Percentiles rank a stretch among this genome's conserved stretches.
Conservation (phyloP, 2,329 filamentous ascomycete species). For the Colletotrichum chrysophilum region DNA sequence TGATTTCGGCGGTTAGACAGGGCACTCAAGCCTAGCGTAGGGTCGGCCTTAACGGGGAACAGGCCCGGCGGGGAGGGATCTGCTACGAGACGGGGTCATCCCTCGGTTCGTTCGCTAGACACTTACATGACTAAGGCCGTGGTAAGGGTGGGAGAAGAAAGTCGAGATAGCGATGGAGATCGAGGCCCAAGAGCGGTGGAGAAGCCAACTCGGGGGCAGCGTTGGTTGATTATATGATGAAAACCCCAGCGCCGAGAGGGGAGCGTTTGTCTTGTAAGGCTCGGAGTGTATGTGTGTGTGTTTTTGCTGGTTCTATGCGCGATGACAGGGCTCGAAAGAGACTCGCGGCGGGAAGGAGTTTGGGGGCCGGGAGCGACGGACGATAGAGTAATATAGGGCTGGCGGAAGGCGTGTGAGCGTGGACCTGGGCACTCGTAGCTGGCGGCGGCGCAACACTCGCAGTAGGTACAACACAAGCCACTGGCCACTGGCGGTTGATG, state of each 20-base stretch:
- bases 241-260: not conserved
- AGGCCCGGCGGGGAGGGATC: slow-evolving; percentile 1
- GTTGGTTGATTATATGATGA: not conserved
- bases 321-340: not conserved
- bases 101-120: not conserved
- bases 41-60: slow-evolving; percentile 3
- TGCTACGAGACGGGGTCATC: slow-evolving; percentile 3
- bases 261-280: not conserved
- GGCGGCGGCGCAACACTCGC: not conserved
- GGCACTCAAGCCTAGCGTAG: slow-evolving; percentile 3
- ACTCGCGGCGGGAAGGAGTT: slow-evolving; percentile 6
- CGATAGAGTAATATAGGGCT: slow-evolving; percentile 20
- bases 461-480: not conserved
- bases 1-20: slow-evolving; percentile 18
- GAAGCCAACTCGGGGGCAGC: not conserved
- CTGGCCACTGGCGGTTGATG: not conserved
- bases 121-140: slow-evolving; percentile 8
- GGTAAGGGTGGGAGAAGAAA: slow-evolving; percentile 1
- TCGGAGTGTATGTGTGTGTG: not conserved
- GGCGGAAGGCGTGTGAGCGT: slow-evolving; percentile 6
- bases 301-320: not conserved
- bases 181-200: not conserved
- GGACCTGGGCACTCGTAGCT: slow-evolving; percentile 11
- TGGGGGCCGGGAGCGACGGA: slow-evolving; percentile 11
- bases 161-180: not conserved